Conservation (phyloP, 179 eudicot genomes). For the Silene coronaria region DNA sequence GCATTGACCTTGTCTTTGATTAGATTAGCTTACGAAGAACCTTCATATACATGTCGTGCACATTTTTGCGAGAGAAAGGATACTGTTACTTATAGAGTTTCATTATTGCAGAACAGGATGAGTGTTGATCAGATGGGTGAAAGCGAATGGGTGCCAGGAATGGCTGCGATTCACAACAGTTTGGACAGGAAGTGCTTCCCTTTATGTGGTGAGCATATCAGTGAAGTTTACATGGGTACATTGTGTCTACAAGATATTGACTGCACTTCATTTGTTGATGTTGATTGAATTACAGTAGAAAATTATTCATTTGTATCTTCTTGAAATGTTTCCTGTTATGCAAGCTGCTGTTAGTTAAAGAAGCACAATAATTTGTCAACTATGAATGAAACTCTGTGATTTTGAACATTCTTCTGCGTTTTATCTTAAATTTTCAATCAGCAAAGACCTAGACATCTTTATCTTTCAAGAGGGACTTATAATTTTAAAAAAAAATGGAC, state of each 20-base stretch:
- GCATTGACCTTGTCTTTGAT: slow-evolving; percentile 47
- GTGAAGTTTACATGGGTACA: slow-evolving; percentile 64
- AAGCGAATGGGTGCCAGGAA: slow-evolving; percentile 55
- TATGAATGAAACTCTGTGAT: too few species aligned
- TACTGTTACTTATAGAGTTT: slow-evolving; percentile 52
- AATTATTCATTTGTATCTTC: too few species aligned
- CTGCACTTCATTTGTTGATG: slow-evolving; percentile 48
- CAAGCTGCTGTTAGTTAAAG: too few species aligned
- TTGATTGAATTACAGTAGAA: slow-evolving; percentile 26
- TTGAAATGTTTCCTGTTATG: too few species aligned
- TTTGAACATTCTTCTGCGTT: too few species aligned
- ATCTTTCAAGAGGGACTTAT: too few species aligned
- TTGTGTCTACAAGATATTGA: slow-evolving; percentile 70
- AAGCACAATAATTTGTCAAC: too few species aligned
- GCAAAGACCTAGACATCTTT: too few species aligned
- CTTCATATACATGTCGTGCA: slow-evolving; percentile 49
- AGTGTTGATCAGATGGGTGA: slow-evolving; percentile 34
- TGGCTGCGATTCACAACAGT: slow-evolving; percentile 55
- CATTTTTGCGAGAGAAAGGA: slow-evolving; percentile 76
- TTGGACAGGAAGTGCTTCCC: slow-evolving; percentile 62
- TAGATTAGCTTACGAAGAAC: slow-evolving; percentile 69
- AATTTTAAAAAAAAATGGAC: neutral
- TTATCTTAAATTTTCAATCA: too few species aligned
- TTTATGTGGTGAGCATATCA: slow-evolving; percentile 59
- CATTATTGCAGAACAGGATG: slow-evolving; percentile 49